Evolutionary conservation across 495 filamentous ascomycete genomes (phyloP), one percentile per base, ranked within the genome.

Genomic region (Penicillium maclennaniae): DNA sequence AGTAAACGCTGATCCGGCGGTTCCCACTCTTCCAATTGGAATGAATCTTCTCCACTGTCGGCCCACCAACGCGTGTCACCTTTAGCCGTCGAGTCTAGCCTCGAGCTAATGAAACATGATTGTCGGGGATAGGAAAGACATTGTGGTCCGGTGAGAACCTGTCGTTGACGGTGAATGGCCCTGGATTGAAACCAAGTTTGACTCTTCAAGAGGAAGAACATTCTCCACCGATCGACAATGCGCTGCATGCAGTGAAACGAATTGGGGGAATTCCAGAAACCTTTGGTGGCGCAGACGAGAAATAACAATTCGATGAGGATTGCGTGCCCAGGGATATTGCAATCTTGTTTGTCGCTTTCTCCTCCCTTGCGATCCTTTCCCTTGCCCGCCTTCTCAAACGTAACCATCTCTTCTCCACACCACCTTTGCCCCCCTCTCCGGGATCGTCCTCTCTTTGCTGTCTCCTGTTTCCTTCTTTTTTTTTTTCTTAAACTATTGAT

Each of bases 51-150:
- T 45, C 58, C 58, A 55, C 53, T 31, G 47, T 47, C 46, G 63
- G 40, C 49, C 63, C 63, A 65, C 63, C 51, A 67, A 67, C 61
- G 61, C 63, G 63, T 62, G 63, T 65, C 61, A 65, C 58, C 31
- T 47, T 45, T 58, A 48, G 20, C 51, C 57, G 43, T 52, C 43
- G 25, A 52, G 49, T 39, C 36, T 51, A 38, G 40, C 40, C 47
- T 47, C 26, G 15, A 34, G 31, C 31, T 49, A 42, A 42, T 53
- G 38, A 56, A 56, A 60, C 53, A 31, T 7, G 1, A 31, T 31
- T 31, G 27, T 31, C 31, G 14, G 31, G 3, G 3, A 34, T 10
- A 34, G 5, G 10, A 12, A 12, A 34, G 31, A 34, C 31, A 14
- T 4, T 12, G 10, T 12, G 9, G 8, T 12, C 10, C 10, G 9